phyloP scores from a whole-genome alignment of 371 early-diverging fungal species.

The Mucor mucedo region DNA sequence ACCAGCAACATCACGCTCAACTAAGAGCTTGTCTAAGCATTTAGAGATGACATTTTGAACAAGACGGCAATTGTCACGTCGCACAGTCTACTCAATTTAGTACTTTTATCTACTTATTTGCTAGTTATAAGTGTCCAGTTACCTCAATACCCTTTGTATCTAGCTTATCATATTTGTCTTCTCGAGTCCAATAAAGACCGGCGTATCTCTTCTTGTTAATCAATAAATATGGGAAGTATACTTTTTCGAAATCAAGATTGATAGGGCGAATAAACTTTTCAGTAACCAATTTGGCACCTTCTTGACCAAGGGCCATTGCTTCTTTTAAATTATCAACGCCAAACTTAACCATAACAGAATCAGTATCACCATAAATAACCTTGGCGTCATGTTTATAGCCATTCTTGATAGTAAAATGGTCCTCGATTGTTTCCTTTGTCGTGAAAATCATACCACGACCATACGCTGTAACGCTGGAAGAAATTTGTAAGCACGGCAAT shows the following conservation, averaged over 20 bases:
- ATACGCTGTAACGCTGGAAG: slow-evolving; percentile 98
- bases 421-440: slow-evolving; percentile 93
- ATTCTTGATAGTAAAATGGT: slow-evolving; percentile 80
- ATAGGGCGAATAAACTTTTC: slow-evolving; percentile 92
- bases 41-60: slow-evolving; percentile 95
- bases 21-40: slow-evolving; percentile 90
- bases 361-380: slow-evolving; percentile 99
- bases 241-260: slow-evolving; percentile 99
- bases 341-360: slow-evolving; percentile 99
- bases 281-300: slow-evolving; percentile 92
- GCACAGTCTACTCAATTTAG: slow-evolving; percentile 80
- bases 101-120: background rate
- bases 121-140: slow-evolving; percentile 11
- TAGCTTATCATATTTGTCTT: slow-evolving; percentile 92
- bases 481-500: slow-evolving; percentile 98
- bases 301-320: slow-evolving; percentile 88
- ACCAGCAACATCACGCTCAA: slow-evolving; percentile 90
- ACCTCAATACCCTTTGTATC: slow-evolving; percentile 99
- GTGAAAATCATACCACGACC: slow-evolving; percentile 98
- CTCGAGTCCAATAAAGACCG: slow-evolving; percentile 97
- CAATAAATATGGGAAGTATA: slow-evolving; percentile 97
- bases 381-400: slow-evolving; percentile 90
- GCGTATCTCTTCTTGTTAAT: slow-evolving; percentile 99
- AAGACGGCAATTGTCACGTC: slow-evolving; percentile 98
- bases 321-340: slow-evolving; percentile 80